Base-by-base conservation (phyloP, 2,329 filamentous ascomycete species). In the Phialophora macrospora region DNA sequence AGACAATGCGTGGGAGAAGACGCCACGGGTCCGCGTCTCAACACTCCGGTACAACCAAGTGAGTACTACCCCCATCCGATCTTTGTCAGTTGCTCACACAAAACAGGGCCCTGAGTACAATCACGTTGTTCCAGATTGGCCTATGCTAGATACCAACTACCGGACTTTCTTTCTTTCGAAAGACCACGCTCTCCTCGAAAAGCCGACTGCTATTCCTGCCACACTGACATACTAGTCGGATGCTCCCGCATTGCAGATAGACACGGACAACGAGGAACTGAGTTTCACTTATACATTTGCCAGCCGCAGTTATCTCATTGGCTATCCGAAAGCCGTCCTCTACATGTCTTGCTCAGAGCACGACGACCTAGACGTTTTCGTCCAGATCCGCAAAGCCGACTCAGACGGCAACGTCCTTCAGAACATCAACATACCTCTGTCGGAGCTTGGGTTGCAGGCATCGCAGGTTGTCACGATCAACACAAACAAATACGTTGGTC, bases 1-100 rank as follows among this genome's bases (percentile, higher is more conserved):
- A 0, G 62, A 80, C 0, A 84, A 84, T 59, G 78, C 72, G 9
- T 84, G 80, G 80, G 79, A 82, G 55, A 11, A 22, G 4, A 84
- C 81, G 0, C 80, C 82, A 0, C 74, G 74, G 26, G 78, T 84
- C 1, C 76, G 81, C 3, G 38, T 57, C 11, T 57, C 56, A 14
- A 17, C 57, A 1, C 38, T 67, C 2, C 4, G 62, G 2, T 79
- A 75, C 74, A 76, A 80, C 0, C 41, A 63, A 28, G 8, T 20
- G 24, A 4, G 32, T 34, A 34, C 32, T 9, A 11, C 6, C 30
- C 51, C 28, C 12, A 51, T 34, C 12, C 1, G 3, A 12, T 34
- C 9, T 34, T 12, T 9, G 32, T 44, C 17, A 2, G 17, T 20
- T 20, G 38, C 38, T 44, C 17, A n/a, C 14, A 20, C 38, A 9